Evolutionary conservation across 208 protist species (phyloP).

Genomic region (Naegleria gruberi): DNA sequence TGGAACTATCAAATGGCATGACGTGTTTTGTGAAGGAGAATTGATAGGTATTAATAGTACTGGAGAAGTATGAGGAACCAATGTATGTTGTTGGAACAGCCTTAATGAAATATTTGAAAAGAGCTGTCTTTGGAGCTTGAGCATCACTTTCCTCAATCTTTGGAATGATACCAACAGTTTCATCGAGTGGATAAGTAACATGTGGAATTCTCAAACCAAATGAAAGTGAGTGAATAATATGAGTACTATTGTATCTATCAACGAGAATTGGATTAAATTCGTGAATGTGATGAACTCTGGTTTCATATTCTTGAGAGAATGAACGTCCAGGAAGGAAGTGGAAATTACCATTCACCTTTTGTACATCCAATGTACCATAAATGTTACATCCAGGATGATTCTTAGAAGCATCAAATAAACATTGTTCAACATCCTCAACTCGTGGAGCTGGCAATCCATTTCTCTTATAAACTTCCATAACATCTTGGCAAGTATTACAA

Average conservation of each 20-base stretch:
- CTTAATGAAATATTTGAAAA: conserved; percentile 73
- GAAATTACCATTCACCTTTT: conserved; percentile 65
- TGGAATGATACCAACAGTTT: conserved; percentile 35
- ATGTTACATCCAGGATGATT: conserved; percentile 58
- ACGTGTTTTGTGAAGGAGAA: conserved; percentile 76
- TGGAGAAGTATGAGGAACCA: neutral
- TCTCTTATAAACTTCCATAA: conserved; percentile 50
- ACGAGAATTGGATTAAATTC: conserved; percentile 53
- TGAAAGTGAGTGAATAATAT: conserved; percentile 62
- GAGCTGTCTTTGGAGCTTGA: conserved; percentile 42
- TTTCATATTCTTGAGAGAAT: conserved; percentile 15
- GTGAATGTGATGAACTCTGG: conserved; percentile 41
- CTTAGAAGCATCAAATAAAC: neutral
- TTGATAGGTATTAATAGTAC: conserved; percentile 60
- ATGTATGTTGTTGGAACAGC: conserved; percentile 61
- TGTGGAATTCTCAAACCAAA: conserved; percentile 65
- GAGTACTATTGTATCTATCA: conserved; percentile 55
- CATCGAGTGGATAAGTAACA: conserved; percentile 58
- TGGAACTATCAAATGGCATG: conserved; percentile 16
- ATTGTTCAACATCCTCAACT: conserved; percentile 40
- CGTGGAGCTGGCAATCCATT: conserved; percentile 52
- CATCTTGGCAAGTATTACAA: conserved; percentile 68
- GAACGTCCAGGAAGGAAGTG: conserved; percentile 60
- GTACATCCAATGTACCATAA: conserved; percentile 51
- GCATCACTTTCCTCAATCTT: conserved; percentile 10